Percentiles rank a stretch among this genome's conserved stretches.
Evolutionary conservation across 306 rosid genomes (phyloP).

Genomic region (Styphnolobium japonicum): DNA sequence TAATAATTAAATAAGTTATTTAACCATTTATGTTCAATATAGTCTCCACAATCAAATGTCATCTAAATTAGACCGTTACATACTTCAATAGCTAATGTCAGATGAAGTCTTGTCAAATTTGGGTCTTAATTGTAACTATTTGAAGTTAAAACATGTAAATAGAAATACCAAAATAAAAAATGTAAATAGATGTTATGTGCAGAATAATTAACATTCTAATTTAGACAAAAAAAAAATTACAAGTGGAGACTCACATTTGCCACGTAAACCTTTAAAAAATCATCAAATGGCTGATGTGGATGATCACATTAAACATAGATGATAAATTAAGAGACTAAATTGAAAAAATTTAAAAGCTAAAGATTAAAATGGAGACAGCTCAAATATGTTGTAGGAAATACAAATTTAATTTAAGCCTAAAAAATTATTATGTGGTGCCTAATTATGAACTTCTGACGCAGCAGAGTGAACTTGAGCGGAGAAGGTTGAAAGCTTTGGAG

Average conservation of each 20-base stretch:
- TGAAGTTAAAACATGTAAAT: too few relatives aligned
- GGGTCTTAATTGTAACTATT: neutral
- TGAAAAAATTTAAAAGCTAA: neutral
- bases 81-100: neutral
- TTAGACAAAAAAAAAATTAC: too few relatives aligned
- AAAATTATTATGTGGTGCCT: neutral
- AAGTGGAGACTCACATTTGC: neutral
- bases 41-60: neutral
- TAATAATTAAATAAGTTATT: neutral
- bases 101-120: neutral
- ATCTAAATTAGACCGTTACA: neutral
- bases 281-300: too few relatives aligned
- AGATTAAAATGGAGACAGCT: neutral
- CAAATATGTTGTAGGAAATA: neutral
- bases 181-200: too few relatives aligned
- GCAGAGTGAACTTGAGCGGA: constrained; percentile 42
- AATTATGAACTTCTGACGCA: constrained; percentile 19
- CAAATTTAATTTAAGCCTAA: neutral
- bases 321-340: neutral
- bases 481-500: constrained; percentile 35
- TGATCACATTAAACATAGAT: neutral
- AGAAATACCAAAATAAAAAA: too few relatives aligned
- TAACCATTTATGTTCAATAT: neutral
- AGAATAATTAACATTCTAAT: too few relatives aligned
- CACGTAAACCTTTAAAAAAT: neutral